Base-by-base conservation (phyloP, 2,329 filamentous ascomycete genomes). In the Parascedosporium putredinis region DNA sequence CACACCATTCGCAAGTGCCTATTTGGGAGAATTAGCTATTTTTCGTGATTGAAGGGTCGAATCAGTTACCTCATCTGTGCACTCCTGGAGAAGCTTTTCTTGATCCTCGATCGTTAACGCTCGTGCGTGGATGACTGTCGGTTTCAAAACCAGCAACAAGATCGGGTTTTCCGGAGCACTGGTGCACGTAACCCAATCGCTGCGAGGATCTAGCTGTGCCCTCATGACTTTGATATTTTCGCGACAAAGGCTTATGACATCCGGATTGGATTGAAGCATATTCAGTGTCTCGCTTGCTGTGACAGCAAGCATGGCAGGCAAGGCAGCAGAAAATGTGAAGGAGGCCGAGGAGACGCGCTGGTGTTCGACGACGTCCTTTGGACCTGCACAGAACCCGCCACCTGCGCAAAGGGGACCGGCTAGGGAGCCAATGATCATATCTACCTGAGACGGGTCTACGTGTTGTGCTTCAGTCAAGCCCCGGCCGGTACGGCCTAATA, bases 391-490 rank as follows among this genome's bases (percentile, higher is more conserved):
- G 73, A 98, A 98, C 14, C 93, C 93, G 57, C 94, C 93, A 50
- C 90, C 91, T 8, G 88, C 89, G 61, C 91, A 93, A 33, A 98
- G 75, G 14, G 90, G 86, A 2, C 93, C 91, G 10, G 91, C 83
- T 43, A 98, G 79, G 31, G 88, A 95, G 40, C 94, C 93, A 48
- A 97, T 79, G 57, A 98, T 91, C 89, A 98, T 96, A 70, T 98
- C 93, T 46, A 98, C 83, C 62, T 95, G 86, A 8, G 84, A 81
- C 0, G 91, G 83, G 63, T 97, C 93, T 16, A 98, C 91, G 58
- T 97, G 95, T 62, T 97, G 93, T 5, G 91, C 88, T 70, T 98
- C 94, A 0, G 93, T 97, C 34, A 97, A 75, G 52, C 93, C 93
- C 48, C 89, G 84, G 18, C 93, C 94, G 23, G 88, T 95, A 54